A percentile compares a stretch with the other conserved stretches of the same genome.
These are phyloP conservation scores for Hansenula lynferdii DNA, from an alignment of 1,139 yeast species.

Conservation along the genomic window DNA sequence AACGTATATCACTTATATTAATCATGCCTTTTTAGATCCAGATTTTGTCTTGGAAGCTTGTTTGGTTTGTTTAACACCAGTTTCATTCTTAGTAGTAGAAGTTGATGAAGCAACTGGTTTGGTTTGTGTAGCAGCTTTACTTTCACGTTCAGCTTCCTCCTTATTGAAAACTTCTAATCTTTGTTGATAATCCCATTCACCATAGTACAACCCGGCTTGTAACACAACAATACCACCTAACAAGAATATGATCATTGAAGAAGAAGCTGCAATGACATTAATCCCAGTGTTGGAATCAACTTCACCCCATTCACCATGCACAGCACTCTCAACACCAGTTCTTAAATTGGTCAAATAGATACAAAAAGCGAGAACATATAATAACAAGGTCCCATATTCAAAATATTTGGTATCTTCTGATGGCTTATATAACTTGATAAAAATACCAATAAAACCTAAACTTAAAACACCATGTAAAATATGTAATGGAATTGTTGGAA, in stretches of 20 bases:
- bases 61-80: slow-evolving; percentile 1
- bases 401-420: slow-evolving; percentile 76
- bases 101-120: slow-evolving; percentile 3
- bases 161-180: slow-evolving; percentile 47
- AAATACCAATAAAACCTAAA: slow-evolving; percentile 67
- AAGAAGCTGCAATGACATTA: slow-evolving; percentile 88
- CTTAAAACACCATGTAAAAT: slow-evolving; percentile 54
- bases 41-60: background rate
- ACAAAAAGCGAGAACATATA: slow-evolving; percentile 66
- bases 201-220: slow-evolving; percentile 89
- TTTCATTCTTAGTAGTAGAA: slow-evolving; percentile 2
- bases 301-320: slow-evolving; percentile 86
- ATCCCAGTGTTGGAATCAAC: slow-evolving; percentile 83
- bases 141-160: slow-evolving; percentile 32
- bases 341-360: slow-evolving; percentile 83
- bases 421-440: slow-evolving; percentile 82
- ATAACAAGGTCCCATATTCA: slow-evolving; percentile 80
- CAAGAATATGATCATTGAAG: slow-evolving; percentile 67
- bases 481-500: slow-evolving; percentile 57
- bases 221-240: slow-evolving; percentile 74
- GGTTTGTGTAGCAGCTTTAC: slow-evolving; percentile 4
- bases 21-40: background rate
- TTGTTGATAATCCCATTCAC: slow-evolving; percentile 66
- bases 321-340: slow-evolving; percentile 70
- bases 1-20: too few relatives aligned